phyloP scores from a whole-genome alignment of 2,329 filamentous ascomycete genomes.

The Colletotrichum zoysiae region DNA sequence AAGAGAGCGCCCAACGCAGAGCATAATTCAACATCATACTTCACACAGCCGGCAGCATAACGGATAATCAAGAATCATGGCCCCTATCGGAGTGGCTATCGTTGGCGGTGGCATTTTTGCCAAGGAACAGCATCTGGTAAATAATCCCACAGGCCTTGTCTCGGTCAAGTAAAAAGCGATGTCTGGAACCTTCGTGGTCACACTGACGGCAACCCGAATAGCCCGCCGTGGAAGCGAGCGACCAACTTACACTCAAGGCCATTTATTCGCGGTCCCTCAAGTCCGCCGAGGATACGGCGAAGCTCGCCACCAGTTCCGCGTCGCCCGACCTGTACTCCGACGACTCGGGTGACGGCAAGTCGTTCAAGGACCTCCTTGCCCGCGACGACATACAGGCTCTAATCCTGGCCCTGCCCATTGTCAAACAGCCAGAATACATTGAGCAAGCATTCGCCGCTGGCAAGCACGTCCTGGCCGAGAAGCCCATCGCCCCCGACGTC shows the following conservation, averaged over 20 bases:
- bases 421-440: constrained; percentile 69
- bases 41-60: background rate
- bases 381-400: constrained; percentile 68
- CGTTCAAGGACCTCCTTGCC: constrained; percentile 64
- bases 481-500: constrained; percentile 74
- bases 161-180: background rate
- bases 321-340: constrained; percentile 68
- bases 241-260: constrained; percentile 68
- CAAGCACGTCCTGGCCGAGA: constrained; percentile 79
- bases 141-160: constrained; percentile 29
- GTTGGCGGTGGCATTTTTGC: constrained; percentile 75
- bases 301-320: constrained; percentile 51
- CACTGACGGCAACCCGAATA: constrained; percentile 41
- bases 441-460: constrained; percentile 70
- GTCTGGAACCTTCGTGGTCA: background rate
- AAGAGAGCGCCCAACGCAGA: background rate
- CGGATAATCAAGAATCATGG: constrained; percentile 46
- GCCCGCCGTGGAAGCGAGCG: constrained; percentile 70
- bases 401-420: constrained; percentile 73
- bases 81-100: constrained; percentile 66
- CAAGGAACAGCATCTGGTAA: constrained; percentile 68
- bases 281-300: constrained; percentile 64
- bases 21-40: background rate
- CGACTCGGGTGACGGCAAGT: constrained; percentile 60
- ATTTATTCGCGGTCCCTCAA: constrained; percentile 74